These are phyloP conservation scores for Didymella glomerata DNA, from an alignment of 2,329 filamentous ascomycete species.

Conservation along the genomic window DNA sequence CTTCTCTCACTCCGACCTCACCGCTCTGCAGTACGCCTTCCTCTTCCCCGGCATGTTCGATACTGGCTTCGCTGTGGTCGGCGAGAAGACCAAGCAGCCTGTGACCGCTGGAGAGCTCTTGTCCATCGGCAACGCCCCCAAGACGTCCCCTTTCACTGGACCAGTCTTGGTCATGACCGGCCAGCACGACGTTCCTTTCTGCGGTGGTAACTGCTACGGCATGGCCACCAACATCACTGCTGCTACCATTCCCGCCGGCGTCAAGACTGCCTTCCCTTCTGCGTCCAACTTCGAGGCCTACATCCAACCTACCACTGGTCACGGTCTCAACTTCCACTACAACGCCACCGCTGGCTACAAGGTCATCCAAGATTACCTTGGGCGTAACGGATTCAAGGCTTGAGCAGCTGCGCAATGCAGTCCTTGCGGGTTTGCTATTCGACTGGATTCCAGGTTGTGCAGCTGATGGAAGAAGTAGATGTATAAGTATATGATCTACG, in stretches of 20 bases:
- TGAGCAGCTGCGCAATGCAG: background rate
- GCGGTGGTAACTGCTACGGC: constrained; percentile 66
- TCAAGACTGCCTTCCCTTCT: constrained; percentile 55
- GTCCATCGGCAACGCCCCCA: constrained; percentile 58
- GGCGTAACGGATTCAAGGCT: constrained; percentile 33
- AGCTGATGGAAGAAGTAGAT: background rate
- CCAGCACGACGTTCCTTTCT: constrained; percentile 62
- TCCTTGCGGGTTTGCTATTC: background rate
- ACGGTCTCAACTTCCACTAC: constrained; percentile 59
- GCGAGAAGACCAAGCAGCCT: constrained; percentile 62
- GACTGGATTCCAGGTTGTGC: no score
- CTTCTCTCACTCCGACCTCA: constrained; percentile 57
- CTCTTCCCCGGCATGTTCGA: constrained; percentile 64
- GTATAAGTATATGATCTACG: background rate
- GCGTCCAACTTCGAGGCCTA: constrained; percentile 61
- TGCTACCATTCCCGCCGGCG: constrained; percentile 57
- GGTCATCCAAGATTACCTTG: constrained; percentile 50
- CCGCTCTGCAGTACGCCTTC: constrained; percentile 62
- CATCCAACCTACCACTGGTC: constrained; percentile 60
- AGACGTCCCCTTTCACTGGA: constrained; percentile 56
- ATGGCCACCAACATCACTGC: constrained; percentile 51
- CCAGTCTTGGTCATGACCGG: constrained; percentile 69
- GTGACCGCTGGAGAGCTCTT: constrained; percentile 67
- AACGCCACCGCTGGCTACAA: constrained; percentile 53
- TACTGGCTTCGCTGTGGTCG: constrained; percentile 58